phyloP scores from a whole-genome alignment of 371 early-diverging fungal species.

The Sporodiniella umbellata region DNA sequence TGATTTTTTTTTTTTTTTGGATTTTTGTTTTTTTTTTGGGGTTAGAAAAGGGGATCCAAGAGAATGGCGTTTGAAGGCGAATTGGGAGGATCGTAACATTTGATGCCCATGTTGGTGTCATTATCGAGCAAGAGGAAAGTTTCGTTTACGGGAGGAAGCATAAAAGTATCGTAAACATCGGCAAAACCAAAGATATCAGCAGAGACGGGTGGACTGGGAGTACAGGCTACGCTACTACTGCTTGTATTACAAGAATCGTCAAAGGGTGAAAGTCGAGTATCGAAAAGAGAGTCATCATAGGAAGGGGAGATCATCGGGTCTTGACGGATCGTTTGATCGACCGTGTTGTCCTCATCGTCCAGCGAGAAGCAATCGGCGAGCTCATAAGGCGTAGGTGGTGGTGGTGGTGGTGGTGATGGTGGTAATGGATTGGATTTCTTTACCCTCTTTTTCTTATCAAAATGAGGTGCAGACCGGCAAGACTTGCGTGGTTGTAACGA shows the following conservation, averaged over 20 bases:
- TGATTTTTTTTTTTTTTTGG: not conserved
- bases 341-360: slow-evolving; percentile 29
- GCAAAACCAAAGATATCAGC: slow-evolving; percentile 19
- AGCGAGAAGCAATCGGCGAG: slow-evolving; percentile 47
- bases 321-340: not conserved
- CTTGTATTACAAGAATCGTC: slow-evolving; percentile 22
- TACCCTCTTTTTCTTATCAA: slow-evolving; percentile 8
- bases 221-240: slow-evolving; percentile 19
- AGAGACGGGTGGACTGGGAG: slow-evolving; percentile 24
- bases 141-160: slow-evolving; percentile 27
- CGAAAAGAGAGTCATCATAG: slow-evolving; percentile 13
- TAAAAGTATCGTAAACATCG: slow-evolving; percentile 26
- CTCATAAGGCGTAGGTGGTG: slow-evolving; percentile 29
- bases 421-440: slow-evolving; percentile 3
- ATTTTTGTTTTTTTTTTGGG: not conserved
- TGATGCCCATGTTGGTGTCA: slow-evolving; percentile 15
- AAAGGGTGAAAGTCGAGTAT: slow-evolving; percentile 19
- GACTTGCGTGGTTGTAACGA: slow-evolving; percentile 36
- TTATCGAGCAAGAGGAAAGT: slow-evolving; percentile 23
- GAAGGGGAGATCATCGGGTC: slow-evolving; percentile 27
- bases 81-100: slow-evolving; percentile 21
- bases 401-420: slow-evolving; percentile 28
- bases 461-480: slow-evolving; percentile 14
- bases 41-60: slow-evolving; percentile 29
- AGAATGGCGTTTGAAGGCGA: slow-evolving; percentile 15